Evolutionary conservation across 2,329 filamentous ascomycete genomes (phyloP).

Genomic region (Geosmithia morbida): DNA sequence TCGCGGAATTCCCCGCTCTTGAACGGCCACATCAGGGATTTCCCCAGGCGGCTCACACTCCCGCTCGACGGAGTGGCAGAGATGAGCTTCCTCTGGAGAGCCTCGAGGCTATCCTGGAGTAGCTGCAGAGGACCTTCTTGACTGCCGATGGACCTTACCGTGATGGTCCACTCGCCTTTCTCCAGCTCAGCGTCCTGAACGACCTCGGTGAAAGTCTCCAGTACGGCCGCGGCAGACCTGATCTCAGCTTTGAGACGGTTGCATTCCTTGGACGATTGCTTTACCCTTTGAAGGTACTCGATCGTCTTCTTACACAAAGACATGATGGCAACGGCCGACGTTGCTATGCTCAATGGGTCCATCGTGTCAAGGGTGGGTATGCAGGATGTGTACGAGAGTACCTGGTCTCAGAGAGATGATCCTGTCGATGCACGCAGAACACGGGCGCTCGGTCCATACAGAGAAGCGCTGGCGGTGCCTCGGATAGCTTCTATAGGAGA

Average conservation of each 20-base stretch:
- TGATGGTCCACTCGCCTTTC: background rate
- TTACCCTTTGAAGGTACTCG: background rate
- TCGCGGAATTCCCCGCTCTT: background rate
- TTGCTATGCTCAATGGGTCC: background rate
- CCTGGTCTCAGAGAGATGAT: too few relatives aligned
- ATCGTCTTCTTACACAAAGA: background rate
- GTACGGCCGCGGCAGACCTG: background rate
- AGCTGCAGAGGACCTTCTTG: background rate
- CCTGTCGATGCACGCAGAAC: too few relatives aligned
- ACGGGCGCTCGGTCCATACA: too few relatives aligned
- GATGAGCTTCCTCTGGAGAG: background rate
- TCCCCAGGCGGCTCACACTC: background rate
- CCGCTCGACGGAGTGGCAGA: background rate
- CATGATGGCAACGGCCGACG: background rate
- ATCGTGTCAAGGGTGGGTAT: too few relatives aligned
- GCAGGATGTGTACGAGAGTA: too few relatives aligned
- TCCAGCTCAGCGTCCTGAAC: background rate
- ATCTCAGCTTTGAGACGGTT: background rate
- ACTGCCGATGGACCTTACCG: background rate
- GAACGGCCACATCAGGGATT: background rate
- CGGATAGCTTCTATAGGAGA: too few relatives aligned
- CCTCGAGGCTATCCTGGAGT: background rate
- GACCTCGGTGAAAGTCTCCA: background rate
- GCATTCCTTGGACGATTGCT: background rate
- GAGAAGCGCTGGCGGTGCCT: too few relatives aligned